Evolutionary conservation across 1,139 yeast genomes (phyloP).

Genomic region (Pneumocystis murina): DNA sequence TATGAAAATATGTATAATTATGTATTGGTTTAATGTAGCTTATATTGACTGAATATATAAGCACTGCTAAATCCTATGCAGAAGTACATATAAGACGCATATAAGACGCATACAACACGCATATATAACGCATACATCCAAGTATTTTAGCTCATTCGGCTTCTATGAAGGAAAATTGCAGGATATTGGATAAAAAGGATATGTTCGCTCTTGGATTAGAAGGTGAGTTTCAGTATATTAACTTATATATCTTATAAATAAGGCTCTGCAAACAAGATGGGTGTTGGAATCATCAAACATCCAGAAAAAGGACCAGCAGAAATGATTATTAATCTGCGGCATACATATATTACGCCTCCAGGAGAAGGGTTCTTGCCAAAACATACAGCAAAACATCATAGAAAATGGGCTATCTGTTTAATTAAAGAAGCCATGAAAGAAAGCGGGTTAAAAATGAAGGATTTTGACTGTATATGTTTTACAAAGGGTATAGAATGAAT

Average conservation of each 20-base stretch:
- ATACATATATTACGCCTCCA: conserved; percentile 89
- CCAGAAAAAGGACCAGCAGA: conserved; percentile 42
- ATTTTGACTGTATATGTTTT: conserved; percentile 81
- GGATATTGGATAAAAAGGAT: not conserved
- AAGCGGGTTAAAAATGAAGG: conserved; percentile 38
- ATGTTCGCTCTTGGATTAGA: not conserved
- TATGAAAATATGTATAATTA: too few relatives aligned
- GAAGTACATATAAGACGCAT: not conserved
- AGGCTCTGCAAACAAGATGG: conserved; percentile 92
- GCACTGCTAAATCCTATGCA: too few relatives aligned
- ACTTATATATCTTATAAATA: not conserved
- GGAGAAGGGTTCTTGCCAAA: conserved; percentile 96
- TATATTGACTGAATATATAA: too few relatives aligned
- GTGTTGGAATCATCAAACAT: conserved; percentile 82
- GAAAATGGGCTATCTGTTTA: conserved; percentile 85
- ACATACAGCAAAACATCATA: conserved; percentile 90
- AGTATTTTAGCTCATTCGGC: too few relatives aligned
- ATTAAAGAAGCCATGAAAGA: conserved; percentile 52
- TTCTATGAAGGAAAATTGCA: too few relatives aligned
- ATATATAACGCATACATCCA: too few relatives aligned
- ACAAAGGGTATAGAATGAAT: conserved; percentile 3
- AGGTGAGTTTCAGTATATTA: not conserved
- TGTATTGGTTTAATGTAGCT: too few relatives aligned
- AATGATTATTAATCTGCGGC: conserved; percentile 75
- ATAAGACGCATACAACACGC: not conserved